Conservation (phyloP, 1,284 basidiomycete species). For the Entoloma clypeatum region DNA sequence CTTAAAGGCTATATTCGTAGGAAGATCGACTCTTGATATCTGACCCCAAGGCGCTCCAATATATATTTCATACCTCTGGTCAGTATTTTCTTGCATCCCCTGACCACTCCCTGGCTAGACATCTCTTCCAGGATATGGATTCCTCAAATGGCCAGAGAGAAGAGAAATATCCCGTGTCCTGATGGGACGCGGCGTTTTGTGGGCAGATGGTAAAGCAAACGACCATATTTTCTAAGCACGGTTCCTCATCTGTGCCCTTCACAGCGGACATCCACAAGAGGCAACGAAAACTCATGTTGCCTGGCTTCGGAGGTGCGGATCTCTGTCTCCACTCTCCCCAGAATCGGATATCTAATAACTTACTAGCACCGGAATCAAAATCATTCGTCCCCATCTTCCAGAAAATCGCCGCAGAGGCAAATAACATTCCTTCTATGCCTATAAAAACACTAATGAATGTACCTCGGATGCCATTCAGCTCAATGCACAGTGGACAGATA, state of each 20-base stretch:
- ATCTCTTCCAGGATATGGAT: conserved; percentile 35
- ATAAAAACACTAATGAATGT: neutral
- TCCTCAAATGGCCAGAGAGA: conserved; percentile 41
- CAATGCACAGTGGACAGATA: conserved; percentile 39
- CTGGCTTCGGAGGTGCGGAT: conserved; percentile 37
- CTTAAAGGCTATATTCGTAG: conserved; percentile 20
- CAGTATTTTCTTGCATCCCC: conserved; percentile 5
- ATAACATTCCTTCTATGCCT: conserved; percentile 4
- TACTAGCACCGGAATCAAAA: conserved; percentile 41
- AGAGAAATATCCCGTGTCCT: conserved; percentile 40
- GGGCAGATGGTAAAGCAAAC: conserved; percentile 29
- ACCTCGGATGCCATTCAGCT: conserved; percentile 27
- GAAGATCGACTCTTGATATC: conserved; percentile 42
- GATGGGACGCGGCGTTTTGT: conserved; percentile 43
- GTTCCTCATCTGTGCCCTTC: conserved; percentile 3
- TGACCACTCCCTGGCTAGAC: conserved; percentile 2
- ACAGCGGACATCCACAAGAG: conserved; percentile 41
- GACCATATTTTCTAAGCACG: conserved; percentile 1
- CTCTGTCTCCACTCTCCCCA: neutral
- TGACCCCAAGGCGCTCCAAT: conserved; percentile 44
- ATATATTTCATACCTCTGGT: conserved; percentile 45
- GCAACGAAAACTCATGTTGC: conserved; percentile 44
- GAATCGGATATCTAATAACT: neutral
- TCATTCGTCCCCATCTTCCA: conserved; percentile 48
- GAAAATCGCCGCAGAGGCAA: conserved; percentile 41